Evolutionary conservation across 805 yeast species (phyloP).

Genomic region (Saturnispora silvae): DNA sequence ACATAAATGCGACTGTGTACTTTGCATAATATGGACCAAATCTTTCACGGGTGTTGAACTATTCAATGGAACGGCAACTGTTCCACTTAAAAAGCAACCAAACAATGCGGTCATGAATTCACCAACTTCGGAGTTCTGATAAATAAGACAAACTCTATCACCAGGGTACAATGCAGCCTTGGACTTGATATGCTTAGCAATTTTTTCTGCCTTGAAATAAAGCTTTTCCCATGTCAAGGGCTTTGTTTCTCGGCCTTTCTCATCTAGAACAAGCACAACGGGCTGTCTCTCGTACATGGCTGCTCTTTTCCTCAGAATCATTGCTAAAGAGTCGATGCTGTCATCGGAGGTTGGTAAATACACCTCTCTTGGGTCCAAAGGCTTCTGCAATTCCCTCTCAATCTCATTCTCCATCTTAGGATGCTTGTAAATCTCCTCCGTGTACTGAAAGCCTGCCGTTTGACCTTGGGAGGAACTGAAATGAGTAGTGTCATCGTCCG

Average conservation of each 20-base stretch:
- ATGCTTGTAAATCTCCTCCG: neutral
- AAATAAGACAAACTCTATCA: constrained; percentile 76
- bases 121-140: constrained; percentile 71
- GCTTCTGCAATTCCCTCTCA: constrained; percentile 37
- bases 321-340: constrained; percentile 53
- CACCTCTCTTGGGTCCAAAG: constrained; percentile 51
- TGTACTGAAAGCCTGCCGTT: neutral
- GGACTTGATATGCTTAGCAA: constrained; percentile 73
- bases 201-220: constrained; percentile 70
- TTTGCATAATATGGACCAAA: constrained; percentile 56
- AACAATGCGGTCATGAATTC: constrained; percentile 80
- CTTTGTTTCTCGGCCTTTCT: constrained; percentile 68
- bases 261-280: constrained; percentile 65
- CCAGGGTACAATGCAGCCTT: constrained; percentile 64
- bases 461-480: constrained; percentile 3
- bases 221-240: constrained; percentile 86
- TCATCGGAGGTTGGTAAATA: constrained; percentile 20
- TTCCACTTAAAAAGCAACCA: constrained; percentile 89
- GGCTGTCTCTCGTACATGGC: constrained; percentile 50
- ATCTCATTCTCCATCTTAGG: constrained; percentile 5
- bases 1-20: constrained; percentile 68
- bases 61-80: constrained; percentile 88
- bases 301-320: constrained; percentile 66
- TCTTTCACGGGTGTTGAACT: constrained; percentile 61
- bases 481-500: constrained; percentile 6